These are phyloP conservation scores for Fraxinus sp. DNA, from an alignment of 305 asterid genomes.

Conservation along the genomic window DNA sequence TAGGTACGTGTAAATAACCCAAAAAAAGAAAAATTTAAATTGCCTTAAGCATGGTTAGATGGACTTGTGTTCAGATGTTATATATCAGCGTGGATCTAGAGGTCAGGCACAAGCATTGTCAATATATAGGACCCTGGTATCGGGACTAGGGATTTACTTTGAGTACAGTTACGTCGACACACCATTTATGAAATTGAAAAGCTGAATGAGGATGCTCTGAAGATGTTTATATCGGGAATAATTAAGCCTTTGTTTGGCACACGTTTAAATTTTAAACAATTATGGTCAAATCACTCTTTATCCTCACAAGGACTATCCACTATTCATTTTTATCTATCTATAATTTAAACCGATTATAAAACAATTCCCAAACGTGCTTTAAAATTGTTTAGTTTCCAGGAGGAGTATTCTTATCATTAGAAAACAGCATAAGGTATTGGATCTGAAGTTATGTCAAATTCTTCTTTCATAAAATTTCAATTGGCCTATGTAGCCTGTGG, in stretches of 20 bases:
- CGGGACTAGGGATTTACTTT: background rate
- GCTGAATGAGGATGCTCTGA: background rate
- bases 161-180: background rate
- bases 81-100: background rate
- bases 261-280: background rate
- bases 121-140: background rate
- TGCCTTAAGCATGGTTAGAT: background rate
- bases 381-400: background rate
- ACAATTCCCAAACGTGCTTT: background rate
- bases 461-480: background rate
- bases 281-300: background rate
- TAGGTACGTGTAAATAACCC: background rate
- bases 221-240: background rate
- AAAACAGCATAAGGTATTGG: background rate
- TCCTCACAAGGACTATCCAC: background rate
- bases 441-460: background rate
- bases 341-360: background rate
- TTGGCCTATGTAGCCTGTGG: background rate
- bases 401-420: background rate
- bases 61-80: conserved; percentile 1
- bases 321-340: background rate
- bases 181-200: background rate
- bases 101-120: background rate
- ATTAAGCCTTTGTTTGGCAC: background rate
- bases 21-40: background rate